Evolutionary conservation across 208 protist genomes (phyloP), one percentile per base, ranked within the genome.

Genomic region (Trypanosoma lewisi): DNA sequence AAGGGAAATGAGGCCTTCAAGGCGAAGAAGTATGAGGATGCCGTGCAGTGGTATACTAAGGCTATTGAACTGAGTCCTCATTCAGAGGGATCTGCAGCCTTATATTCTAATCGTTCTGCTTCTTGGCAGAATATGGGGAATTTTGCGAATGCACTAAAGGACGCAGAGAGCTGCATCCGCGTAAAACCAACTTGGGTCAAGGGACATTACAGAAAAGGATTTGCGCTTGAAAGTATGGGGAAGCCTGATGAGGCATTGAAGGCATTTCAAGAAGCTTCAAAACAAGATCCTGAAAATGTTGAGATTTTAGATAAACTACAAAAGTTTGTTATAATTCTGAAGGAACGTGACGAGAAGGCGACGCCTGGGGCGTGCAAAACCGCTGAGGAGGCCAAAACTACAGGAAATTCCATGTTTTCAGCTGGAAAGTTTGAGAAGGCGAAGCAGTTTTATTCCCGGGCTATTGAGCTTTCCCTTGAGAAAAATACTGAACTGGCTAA

Each of bases 1-100:
- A 95, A 97, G 76, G 93, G 93, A 23, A 97, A 96, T 77, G 88
- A 89, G 16, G 82, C 83, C 30, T 96, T 96, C 78, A 96, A 94
- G 77, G 78, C 73, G 30, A 89, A 91, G 74, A 80, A 86, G 34
- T 97, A 87, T 75, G 54, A 77, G 53, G 87, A 96, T 30, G 93
- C 93, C 16, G 91, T 97, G 48, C 74, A 91, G 11, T 95, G 79
- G 78, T 97, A 97, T 67, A 90, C 90, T 11, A 95, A 96, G 70
- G 93, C 93, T 11, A 89, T 97, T 48, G 82, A 67, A 17, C 17
- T 83, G 21, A 75, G 93, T 64, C 89, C 93, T 9, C 65, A 83
- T 67, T 71, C 70, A 23, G 93, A 97, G 72, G 77, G 69, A 28
- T 56, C 83, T 17, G 88, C 83, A 14, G 79, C 89, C 12, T 44